Conservation (phyloP, 2,329 filamentous ascomycete genomes). For the Chaetomiaceae sp. region DNA sequence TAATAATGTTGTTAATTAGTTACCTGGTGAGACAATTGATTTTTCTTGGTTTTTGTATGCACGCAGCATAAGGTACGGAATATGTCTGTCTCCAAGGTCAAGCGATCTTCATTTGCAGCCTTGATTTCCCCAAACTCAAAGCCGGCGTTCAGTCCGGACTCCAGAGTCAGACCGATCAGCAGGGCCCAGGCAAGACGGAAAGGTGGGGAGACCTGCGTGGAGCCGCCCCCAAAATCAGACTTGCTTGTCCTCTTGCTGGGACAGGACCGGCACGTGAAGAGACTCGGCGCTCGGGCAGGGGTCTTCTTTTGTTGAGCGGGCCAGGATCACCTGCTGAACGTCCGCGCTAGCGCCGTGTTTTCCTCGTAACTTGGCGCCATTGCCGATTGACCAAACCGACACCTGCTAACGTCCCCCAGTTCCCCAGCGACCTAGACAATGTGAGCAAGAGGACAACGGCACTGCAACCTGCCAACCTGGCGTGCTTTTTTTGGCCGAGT, state of each 20-base stretch:
- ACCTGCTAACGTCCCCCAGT: too few relatives aligned
- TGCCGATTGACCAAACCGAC: conserved; percentile 2
- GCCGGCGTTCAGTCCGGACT: too few relatives aligned
- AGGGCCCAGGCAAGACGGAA: too few relatives aligned
- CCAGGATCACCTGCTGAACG: conserved; percentile 17
- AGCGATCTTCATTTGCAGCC: too few relatives aligned
- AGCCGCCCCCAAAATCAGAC: conserved; percentile 4
- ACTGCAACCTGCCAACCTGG: conserved; percentile 16
- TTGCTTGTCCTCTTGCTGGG: too few relatives aligned
- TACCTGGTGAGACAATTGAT: too few relatives aligned
- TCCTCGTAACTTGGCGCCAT: conserved; percentile 9
- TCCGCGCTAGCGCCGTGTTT: conserved; percentile 18
- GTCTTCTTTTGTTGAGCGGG: conserved; percentile 24
- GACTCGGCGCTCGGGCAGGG: conserved; percentile 9
- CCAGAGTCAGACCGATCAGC: too few relatives aligned
- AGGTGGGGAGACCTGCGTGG: not conserved
- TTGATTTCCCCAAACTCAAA: too few relatives aligned
- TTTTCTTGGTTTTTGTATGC: too few relatives aligned
- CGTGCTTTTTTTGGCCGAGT: conserved; percentile 9
- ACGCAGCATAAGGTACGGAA: too few relatives aligned
- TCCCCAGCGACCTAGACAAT: conserved; percentile 4
- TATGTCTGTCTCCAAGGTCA: too few relatives aligned
- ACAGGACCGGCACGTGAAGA: conserved; percentile 24
- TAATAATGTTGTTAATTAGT: too few relatives aligned
- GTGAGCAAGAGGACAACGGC: conserved; percentile 13